Base-by-base conservation (phyloP, 345 rosid species). In the Gossypium thurberi region DNA sequence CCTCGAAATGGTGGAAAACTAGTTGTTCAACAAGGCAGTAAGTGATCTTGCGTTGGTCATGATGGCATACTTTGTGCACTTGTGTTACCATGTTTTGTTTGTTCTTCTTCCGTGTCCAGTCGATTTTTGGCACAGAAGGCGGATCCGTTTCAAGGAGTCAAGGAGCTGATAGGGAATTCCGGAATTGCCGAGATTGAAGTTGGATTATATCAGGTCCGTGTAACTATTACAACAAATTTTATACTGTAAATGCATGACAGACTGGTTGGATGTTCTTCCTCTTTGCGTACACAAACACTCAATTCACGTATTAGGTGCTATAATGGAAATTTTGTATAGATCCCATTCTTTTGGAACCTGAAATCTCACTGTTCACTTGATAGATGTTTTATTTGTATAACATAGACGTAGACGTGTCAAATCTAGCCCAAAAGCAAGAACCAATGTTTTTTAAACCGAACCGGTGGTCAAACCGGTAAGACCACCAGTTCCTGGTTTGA, bases 121-220 rank as follows among this genome's bases (percentile, higher is more conserved):
- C 88, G 20, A 81, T 83, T 70, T 86, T 79, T 76, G 80, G 87
- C 77, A 79, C 80, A 25, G 77, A 78, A 4, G 44, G 81, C 37
- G 85, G 82, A 76, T 85, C 73, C 89, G 81, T 72, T 72, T 87
- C 82, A 94, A 92, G 92, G 94, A 88, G 40, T 33, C 40, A 33
- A 33, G 81, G 97, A 92, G 82, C 76, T 90, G 81, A 87, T 77
- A 78, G 76, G 66, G 80, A 72, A 74, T 59, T 75, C 20, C 46
- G 64, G 79, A 70, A 70, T 55, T 75, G 23, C 61, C 63, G 55
- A 77, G 69, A 77, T 74, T 59, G 72, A 59, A 61, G 78, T 40
- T 56, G 72, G 37, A 71, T 72, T 77, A 64, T 77, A 75, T 71
- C 79, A 56, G 69, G 7, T 33, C 40, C 40, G 40, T 33, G 40